Base-by-base conservation (phyloP, 2,329 filamentous ascomycete species). In the Dothideomycetes sp. region DNA sequence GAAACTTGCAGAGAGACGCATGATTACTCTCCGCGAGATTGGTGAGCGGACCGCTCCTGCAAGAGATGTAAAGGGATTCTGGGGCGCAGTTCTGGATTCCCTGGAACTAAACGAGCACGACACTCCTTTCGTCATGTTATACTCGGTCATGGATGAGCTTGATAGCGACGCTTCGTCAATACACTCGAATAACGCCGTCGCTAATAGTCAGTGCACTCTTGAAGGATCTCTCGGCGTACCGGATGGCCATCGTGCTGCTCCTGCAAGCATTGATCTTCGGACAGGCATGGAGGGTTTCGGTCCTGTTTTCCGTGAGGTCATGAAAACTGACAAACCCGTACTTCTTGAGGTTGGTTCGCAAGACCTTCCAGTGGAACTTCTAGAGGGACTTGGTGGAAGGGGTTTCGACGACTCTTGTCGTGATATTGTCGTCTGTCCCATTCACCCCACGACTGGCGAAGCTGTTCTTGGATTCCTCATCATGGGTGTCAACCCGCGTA, bases 21-120 rank as follows among this genome's bases (percentile, higher is more conserved):
- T 89, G 84, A 68, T 85, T 18, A 86, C 82, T 0, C 63, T 91
- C 25, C 73, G 82, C 28, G 82, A 88, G 54, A 76, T 89, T 31
- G 83, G 84, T 35, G 82, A 89, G 59, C 76, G 73, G 44, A 87
- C 82, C 4, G 76, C 81, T 2, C 67, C 74, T 12, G 83, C 84
- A n/a, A 71, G 80, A 33, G 80, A 83, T 45, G 71, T 88, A 2
- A 78, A 76, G 53, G 69, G 68, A 9, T 89, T 89, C 55, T 91
- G 84, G 84, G 65, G 68, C 1, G 73, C 82, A 50, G 78, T 87
- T 2, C 68, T 79, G 28, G 67, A 72, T 39, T 82, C 82, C 1
- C 68, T 89, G 24, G 76, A 82, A 46, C 79, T 76, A 52, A 88
- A 88, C 55, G 78, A 84, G 49, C 70, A 73, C 44, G 84, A 91